Evolutionary conservation across 768 basidiomycete genomes (phyloP).

Genomic region (Lentinus tigrinus): DNA sequence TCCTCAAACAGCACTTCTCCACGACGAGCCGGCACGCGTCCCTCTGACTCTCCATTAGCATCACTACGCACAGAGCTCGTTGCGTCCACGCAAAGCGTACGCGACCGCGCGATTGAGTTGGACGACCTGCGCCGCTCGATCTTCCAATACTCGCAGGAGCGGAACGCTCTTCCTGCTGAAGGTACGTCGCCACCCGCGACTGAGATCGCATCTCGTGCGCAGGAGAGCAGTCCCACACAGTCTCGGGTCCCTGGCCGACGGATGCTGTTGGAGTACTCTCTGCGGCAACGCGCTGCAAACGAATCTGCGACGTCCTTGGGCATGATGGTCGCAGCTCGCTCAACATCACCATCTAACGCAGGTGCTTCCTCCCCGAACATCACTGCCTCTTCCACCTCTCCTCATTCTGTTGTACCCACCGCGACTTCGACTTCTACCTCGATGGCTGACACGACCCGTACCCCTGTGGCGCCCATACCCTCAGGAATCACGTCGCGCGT

Average conservation of each 20-base stretch:
- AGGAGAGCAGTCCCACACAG: background rate
- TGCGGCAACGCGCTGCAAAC: background rate
- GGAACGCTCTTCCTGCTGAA: background rate
- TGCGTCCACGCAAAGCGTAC: constrained; percentile 7
- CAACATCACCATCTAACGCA: background rate
- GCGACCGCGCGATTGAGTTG: constrained; percentile 6
- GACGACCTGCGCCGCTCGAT: constrained; percentile 14
- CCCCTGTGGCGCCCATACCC: background rate
- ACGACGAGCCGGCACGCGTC: background rate
- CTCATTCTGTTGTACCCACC: background rate
- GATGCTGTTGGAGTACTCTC: background rate
- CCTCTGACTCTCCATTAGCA: constrained; percentile 1
- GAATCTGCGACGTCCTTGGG: constrained; percentile 15
- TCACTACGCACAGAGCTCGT: constrained; percentile 3
- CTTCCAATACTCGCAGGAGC: constrained; percentile 2
- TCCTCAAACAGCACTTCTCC: background rate
- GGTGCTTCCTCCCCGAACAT: background rate
- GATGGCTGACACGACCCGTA: background rate
- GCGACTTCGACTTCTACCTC: background rate
- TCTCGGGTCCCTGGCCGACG: background rate
- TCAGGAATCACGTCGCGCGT: constrained; percentile 5
- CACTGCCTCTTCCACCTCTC: background rate
- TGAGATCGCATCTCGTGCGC: background rate
- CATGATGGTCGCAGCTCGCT: constrained; percentile 3
- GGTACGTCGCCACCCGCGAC: background rate